Conservation (phyloP, 352 stramenopile genomes). For the Phytophthora sp. region DNA sequence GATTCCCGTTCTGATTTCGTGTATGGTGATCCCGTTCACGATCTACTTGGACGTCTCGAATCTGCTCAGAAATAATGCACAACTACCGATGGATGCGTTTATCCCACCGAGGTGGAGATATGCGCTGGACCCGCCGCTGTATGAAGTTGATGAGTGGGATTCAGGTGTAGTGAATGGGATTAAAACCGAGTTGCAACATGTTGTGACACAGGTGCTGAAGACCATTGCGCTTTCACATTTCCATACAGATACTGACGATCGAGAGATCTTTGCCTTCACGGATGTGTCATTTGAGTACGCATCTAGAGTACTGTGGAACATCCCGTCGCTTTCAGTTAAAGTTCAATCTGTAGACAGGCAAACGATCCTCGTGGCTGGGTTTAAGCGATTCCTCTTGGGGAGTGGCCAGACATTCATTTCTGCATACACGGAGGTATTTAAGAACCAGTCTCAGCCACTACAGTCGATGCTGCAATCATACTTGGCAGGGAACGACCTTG, state of each 20-base stretch:
- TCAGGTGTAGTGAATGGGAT: slow-evolving; percentile 43
- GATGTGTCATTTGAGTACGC: slow-evolving; percentile 78
- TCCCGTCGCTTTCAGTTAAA: slow-evolving; percentile 68
- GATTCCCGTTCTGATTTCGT: slow-evolving; percentile 65
- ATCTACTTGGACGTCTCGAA: slow-evolving; percentile 64
- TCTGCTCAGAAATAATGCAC: slow-evolving; percentile 35
- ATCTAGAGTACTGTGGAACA: slow-evolving; percentile 73
- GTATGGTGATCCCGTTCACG: slow-evolving; percentile 77
- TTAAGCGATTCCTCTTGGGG: slow-evolving; percentile 76
- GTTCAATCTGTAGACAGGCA: slow-evolving; percentile 46
- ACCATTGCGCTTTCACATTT: slow-evolving; percentile 80
- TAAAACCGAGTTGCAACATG: slow-evolving; percentile 56
- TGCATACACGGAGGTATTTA: slow-evolving; percentile 72
- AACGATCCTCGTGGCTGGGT: slow-evolving; percentile 66
- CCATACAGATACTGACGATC: slow-evolving; percentile 58
- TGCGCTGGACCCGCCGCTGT: slow-evolving; percentile 27
- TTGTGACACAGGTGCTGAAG: slow-evolving; percentile 71
- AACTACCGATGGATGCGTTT: background rate
- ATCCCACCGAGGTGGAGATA: slow-evolving; percentile 23
- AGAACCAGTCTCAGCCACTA: slow-evolving; percentile 65
- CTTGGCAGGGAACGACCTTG: slow-evolving; percentile 64
- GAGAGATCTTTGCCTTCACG: slow-evolving; percentile 81
- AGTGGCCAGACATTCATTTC: slow-evolving; percentile 80
- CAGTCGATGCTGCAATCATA: slow-evolving; percentile 76
- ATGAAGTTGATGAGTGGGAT: slow-evolving; percentile 11